Conservation (phyloP, 768 basidiomycete species). For the Rickenella mellea region DNA sequence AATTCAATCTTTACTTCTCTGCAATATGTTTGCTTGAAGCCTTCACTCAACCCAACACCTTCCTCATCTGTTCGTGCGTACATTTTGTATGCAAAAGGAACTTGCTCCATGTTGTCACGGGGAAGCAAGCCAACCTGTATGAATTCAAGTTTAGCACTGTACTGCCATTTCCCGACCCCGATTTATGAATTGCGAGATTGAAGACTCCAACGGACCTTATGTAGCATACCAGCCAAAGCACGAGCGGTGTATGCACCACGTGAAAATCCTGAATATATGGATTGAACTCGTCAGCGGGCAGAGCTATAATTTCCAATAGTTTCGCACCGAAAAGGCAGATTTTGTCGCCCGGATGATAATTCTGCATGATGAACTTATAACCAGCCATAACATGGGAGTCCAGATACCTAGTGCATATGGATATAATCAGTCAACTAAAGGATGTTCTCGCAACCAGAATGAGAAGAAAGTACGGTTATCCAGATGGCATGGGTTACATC, state of each 20-base stretch:
- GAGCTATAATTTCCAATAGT: no score
- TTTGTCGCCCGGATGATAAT: slow-evolving; percentile 46
- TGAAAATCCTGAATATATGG: slow-evolving; percentile 64
- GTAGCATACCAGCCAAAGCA: slow-evolving; percentile 65
- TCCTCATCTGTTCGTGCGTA: slow-evolving; percentile 44
- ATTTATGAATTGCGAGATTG: slow-evolving; percentile 17
- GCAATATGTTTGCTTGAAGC: slow-evolving; percentile 69
- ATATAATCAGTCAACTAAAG: not conserved
- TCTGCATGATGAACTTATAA: slow-evolving; percentile 53
- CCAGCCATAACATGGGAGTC: slow-evolving; percentile 44
- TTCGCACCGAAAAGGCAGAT: slow-evolving; percentile 72
- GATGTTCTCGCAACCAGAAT: not conserved
- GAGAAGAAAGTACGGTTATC: not conserved
- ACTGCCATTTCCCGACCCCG: slow-evolving; percentile 16
- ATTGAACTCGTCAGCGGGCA: no score
- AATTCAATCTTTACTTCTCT: slow-evolving; percentile 65
- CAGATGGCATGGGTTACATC: not conserved
- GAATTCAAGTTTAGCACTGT: no score
- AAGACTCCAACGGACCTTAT: slow-evolving; percentile 40
- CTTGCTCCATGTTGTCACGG: slow-evolving; percentile 55
- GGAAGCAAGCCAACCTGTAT: slow-evolving; percentile 69
- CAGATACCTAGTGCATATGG: slow-evolving; percentile 38
- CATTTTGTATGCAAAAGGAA: slow-evolving; percentile 67
- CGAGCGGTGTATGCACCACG: slow-evolving; percentile 59
- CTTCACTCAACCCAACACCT: slow-evolving; percentile 38